Conservation (phyloP, 768 basidiomycete species). For the Calocybe indica region DNA sequence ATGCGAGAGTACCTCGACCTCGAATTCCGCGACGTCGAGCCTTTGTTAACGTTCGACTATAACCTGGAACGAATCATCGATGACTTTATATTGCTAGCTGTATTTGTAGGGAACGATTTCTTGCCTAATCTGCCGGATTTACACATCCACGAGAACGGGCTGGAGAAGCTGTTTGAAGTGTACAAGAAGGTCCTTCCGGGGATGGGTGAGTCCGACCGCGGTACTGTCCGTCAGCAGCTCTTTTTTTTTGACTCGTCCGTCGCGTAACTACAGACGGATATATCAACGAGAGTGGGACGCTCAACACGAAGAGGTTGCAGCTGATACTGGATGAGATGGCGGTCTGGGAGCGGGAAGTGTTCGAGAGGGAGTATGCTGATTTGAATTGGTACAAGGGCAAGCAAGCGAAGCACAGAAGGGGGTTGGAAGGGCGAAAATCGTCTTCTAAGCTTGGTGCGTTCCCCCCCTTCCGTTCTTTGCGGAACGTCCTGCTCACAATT, state of each 20-base stretch:
- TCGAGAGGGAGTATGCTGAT: conserved; percentile 89
- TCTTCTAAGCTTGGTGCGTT: conserved; percentile 59
- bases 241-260: not conserved
- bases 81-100: conserved; percentile 94
- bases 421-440: conserved; percentile 56
- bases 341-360: conserved; percentile 82
- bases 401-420: conserved; percentile 66
- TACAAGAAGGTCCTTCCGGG: conserved; percentile 90
- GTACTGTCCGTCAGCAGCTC: not conserved
- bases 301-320: conserved; percentile 77
- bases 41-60: conserved; percentile 71
- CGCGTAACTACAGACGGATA: conserved; percentile 66
- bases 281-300: conserved; percentile 83
- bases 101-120: conserved; percentile 98
- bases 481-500: not conserved
- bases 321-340: conserved; percentile 85
- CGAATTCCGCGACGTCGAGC: conserved; percentile 77
- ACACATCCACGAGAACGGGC: conserved; percentile 95
- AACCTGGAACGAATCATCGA: conserved; percentile 93
- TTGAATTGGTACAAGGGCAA: conserved; percentile 93
- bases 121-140: conserved; percentile 93
- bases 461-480: not conserved
- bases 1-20: conserved; percentile 97
- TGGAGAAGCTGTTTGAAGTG: conserved; percentile 90
- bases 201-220: conserved; percentile 37